Base-by-base conservation (phyloP, 2,329 filamentous ascomycete species). In the Clarireedia homoeocarpa region DNA sequence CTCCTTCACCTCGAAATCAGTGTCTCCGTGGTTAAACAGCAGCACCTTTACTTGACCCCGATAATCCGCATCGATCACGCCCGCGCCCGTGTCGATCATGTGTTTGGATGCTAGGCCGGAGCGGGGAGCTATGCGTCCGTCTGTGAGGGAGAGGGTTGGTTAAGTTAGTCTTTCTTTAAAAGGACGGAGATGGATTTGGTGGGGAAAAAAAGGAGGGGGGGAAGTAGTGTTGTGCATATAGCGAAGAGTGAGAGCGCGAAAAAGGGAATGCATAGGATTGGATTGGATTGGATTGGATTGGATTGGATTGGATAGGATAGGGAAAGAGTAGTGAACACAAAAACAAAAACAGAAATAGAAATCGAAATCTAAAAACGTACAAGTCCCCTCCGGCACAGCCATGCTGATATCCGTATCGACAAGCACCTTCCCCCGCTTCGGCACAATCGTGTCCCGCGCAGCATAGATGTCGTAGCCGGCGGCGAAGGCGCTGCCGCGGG, bases 51-150 rank as follows among this genome's bases (percentile, higher is more conserved):
- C 86, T 64, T 88, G 88, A 20, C 94, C 94, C 38, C 94, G 83
- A 77, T 99, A 99, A 73, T 99, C 94, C 36, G 92, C 91, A 72
- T 99, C 94, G 66, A 99, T 97, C 62, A 99, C 94, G 54, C 94
- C 94, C 0, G 94, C 94, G 60, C 95, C 91, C 0, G 89, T 94
- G 72, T 96, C 91, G 71, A 99, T 97, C 74, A 91, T 94, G 75
- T 97, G 84, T 77, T 99, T 99, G 59, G 85, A 79, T 2, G 92
- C 92, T 38, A 96, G 85, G 48, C 91, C 91, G n/a, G 89, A 94
- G 62, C 91, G 88, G 9, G 91, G 91, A 3, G 91, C 91, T 55
- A 96, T 84, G 57, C 91, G 86, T 63, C 92, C 92, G 70, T 97
- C 89, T 92, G 61, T 5, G 20, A 27, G 15, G 12, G 14, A n/a